Evolutionary conservation across 192 early-diverging fungal genomes (phyloP).

Genomic region (Coemansia sp.): DNA sequence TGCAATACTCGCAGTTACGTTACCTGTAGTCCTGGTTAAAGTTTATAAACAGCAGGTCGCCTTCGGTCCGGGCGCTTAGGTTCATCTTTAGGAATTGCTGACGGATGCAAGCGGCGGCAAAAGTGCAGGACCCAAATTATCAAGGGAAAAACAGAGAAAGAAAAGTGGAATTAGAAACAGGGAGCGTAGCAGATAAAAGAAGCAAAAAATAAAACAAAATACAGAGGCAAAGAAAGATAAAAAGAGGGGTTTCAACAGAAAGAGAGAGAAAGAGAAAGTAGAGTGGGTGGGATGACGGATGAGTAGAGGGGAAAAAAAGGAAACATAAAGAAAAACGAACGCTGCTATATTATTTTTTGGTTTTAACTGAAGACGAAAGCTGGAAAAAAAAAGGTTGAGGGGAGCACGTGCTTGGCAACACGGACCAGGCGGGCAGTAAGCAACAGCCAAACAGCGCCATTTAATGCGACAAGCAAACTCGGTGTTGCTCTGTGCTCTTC

Average conservation of each 20-base stretch:
- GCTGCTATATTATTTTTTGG: too few relatives aligned
- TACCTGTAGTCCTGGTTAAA: slow-evolving; percentile 82
- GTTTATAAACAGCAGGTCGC: slow-evolving; percentile 77
- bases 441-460: too few relatives aligned
- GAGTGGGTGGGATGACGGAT: too few relatives aligned
- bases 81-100: slow-evolving; percentile 58
- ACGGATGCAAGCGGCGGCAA: not conserved
- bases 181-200: not conserved
- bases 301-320: not conserved
- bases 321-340: not conserved
- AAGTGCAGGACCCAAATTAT: not conserved
- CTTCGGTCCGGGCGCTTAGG: slow-evolving; percentile 59
- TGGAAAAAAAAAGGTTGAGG: not conserved
- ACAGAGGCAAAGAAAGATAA: not conserved
- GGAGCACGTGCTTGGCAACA: slow-evolving; percentile 7
- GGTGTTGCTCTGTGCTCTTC: too few relatives aligned
- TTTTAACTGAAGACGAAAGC: too few relatives aligned
- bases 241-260: not conserved
- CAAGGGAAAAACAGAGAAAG: slow-evolving; percentile 1
- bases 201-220: not conserved
- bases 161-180: not conserved
- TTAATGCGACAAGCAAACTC: too few relatives aligned
- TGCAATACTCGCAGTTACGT: not conserved
- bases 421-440: not conserved
- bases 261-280: not conserved